A percentile compares a stretch with the other conserved stretches of the same genome.
Conservation (phyloP, 1,139 yeast species). For the Candida mesenterica region DNA sequence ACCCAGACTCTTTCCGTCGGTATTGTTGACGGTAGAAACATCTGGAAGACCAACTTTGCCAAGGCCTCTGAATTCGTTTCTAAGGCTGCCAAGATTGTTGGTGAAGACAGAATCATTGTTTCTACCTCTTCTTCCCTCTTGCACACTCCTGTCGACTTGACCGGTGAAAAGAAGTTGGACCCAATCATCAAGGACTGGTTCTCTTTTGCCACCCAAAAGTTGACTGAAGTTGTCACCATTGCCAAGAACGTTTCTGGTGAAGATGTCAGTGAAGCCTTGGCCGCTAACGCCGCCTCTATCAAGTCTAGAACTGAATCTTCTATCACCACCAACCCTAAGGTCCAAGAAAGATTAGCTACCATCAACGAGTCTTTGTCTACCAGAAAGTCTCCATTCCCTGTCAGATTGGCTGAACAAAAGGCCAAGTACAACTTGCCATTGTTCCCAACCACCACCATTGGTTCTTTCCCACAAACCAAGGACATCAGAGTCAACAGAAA, state of each 20-base stretch:
- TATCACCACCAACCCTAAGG: conserved; percentile 88
- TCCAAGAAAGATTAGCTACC: conserved; percentile 81
- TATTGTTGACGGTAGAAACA: conserved; percentile 98
- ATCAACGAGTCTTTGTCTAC: conserved; percentile 77
- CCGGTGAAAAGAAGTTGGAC: conserved; percentile 85
- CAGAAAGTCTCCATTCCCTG: conserved; percentile 84
- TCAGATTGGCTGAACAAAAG: conserved; percentile 86
- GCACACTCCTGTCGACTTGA: conserved; percentile 97
- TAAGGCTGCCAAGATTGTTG: conserved; percentile 80
- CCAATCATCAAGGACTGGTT: conserved; percentile 95
- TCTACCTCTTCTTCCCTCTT: conserved; percentile 95
- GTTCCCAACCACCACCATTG: conserved; percentile 99
- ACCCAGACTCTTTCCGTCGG: conserved; percentile 87
- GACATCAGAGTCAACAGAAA: conserved; percentile 98
- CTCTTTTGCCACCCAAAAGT: conserved; percentile 96
- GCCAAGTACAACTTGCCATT: conserved; percentile 86
- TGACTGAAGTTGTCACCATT: conserved; percentile 83
- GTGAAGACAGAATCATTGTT: conserved; percentile 84
- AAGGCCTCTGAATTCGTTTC: conserved; percentile 79
- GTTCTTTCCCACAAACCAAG: conserved; percentile 99
- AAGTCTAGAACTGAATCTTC: conserved; percentile 83
- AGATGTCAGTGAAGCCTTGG: conserved; percentile 65
- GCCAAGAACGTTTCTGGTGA: conserved; percentile 86
- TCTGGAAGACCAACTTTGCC: conserved; percentile 95
- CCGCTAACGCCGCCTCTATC: conserved; percentile 84